phyloP scores from a whole-genome alignment of 305 asterid species.

The Fraxinus xanthoxyloides region DNA sequence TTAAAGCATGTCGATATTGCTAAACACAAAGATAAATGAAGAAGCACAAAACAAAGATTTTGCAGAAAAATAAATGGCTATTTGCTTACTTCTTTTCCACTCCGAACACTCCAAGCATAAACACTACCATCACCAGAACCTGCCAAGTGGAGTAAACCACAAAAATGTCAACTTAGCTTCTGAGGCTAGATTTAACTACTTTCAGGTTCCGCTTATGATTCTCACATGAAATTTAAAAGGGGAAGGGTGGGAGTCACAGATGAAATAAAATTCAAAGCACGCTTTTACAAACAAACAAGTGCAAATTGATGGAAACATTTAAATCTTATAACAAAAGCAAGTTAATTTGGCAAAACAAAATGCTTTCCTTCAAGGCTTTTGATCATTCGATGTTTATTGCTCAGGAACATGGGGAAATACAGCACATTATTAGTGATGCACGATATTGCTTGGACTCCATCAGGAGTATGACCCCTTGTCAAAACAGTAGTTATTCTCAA shows the following conservation, averaged over 20 bases:
- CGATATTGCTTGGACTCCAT: slow-evolving; percentile 8
- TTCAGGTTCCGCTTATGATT: not conserved
- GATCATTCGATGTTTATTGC: slow-evolving; percentile 2
- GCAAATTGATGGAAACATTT: not conserved
- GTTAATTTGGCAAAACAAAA: not conserved
- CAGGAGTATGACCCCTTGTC: not conserved
- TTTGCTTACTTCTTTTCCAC: slow-evolving; percentile 85
- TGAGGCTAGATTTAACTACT: slow-evolving; percentile 10
- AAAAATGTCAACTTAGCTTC: slow-evolving; percentile 21
- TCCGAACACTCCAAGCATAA: slow-evolving; percentile 92
- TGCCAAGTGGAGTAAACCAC: slow-evolving; percentile 44
- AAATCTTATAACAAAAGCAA: not conserved
- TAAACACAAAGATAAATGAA: slow-evolving; percentile 11
- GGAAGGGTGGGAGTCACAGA: slow-evolving; percentile 1
- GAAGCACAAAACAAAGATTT: slow-evolving; percentile 11
- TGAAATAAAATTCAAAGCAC: not conserved
- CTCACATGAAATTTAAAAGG: not conserved
- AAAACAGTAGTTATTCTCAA: not conserved
- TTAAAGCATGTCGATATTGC: slow-evolving; percentile 1
- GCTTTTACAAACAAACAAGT: slow-evolving; percentile 8
- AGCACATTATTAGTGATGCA: not conserved
- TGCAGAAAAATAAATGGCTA: slow-evolving; percentile 11
- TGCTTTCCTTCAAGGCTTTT: not conserved
- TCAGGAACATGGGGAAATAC: not conserved
- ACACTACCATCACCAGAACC: slow-evolving; percentile 99